Evolutionary conservation across 2,329 filamentous ascomycete species (phyloP).

Genomic region (Diatrype stigma): DNA sequence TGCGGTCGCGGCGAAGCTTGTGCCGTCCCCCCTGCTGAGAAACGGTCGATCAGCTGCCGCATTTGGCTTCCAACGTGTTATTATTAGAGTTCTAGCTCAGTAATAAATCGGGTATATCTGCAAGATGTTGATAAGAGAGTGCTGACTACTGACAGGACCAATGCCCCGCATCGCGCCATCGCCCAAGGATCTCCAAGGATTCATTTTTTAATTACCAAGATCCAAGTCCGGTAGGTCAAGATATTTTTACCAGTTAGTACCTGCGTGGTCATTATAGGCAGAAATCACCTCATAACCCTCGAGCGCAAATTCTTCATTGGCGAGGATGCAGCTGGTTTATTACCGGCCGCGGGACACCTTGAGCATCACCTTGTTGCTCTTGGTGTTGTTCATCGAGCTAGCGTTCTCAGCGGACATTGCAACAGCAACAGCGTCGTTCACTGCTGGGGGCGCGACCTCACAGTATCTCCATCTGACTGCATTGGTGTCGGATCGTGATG

Average conservation of each 20-base stretch:
- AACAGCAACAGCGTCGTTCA: too few relatives aligned
- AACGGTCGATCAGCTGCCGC: not conserved
- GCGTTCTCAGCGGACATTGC: not conserved
- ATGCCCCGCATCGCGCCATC: not conserved
- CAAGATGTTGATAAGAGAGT: not conserved
- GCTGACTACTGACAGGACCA: too few relatives aligned
- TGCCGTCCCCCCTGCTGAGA: not conserved
- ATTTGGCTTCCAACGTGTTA: not conserved
- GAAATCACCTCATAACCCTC: too few relatives aligned
- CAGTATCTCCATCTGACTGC: slow-evolving; percentile 3
- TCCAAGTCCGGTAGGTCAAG: too few relatives aligned
- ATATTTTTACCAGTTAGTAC: too few relatives aligned
- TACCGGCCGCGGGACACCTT: too few relatives aligned
- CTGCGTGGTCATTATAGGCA: too few relatives aligned
- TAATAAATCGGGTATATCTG: not conserved
- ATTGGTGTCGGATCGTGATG: slow-evolving; percentile 5
- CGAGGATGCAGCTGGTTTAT: too few relatives aligned
- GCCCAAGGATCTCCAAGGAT: too few relatives aligned
- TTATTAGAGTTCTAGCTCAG: not conserved
- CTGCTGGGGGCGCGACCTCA: not conserved
- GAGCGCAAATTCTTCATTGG: too few relatives aligned
- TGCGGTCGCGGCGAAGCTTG: not conserved
- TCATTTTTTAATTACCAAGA: too few relatives aligned
- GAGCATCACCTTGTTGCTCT: not conserved
- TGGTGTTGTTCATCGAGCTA: not conserved